phyloP scores from a whole-genome alignment of 2,329 filamentous ascomycete species.

The Fusarium anthophilum region DNA sequence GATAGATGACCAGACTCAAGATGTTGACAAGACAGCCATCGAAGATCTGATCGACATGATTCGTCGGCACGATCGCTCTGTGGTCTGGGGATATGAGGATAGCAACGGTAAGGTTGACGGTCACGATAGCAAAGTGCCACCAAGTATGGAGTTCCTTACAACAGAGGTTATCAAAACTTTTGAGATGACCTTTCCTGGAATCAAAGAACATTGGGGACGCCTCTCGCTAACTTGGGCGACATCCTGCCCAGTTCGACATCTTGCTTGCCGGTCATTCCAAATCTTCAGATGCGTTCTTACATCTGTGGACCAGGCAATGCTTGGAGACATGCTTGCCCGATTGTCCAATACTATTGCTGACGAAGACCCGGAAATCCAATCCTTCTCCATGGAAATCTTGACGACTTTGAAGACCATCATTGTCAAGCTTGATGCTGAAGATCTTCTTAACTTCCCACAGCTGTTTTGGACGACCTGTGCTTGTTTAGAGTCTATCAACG shows the following conservation, averaged over 20 bases:
- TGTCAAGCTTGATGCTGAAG: slow-evolving; percentile 79
- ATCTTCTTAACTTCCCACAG: slow-evolving; percentile 89
- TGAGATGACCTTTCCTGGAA: slow-evolving; percentile 81
- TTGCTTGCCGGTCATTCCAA: slow-evolving; percentile 97
- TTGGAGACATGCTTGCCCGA: slow-evolving; percentile 94
- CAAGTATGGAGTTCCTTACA: slow-evolving; percentile 87
- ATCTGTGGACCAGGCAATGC: slow-evolving; percentile 89
- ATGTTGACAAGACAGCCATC: slow-evolving; percentile 74
- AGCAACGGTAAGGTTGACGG: slow-evolving; percentile 82
- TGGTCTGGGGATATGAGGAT: slow-evolving; percentile 95
- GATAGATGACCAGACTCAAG: slow-evolving; percentile 75
- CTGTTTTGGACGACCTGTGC: slow-evolving; percentile 98
- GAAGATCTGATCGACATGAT: slow-evolving; percentile 90
- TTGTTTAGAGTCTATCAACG: slow-evolving; percentile 95
- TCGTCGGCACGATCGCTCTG: slow-evolving; percentile 81
- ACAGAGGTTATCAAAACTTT: slow-evolving; percentile 86
- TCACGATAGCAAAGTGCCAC: slow-evolving; percentile 81
- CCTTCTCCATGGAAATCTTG: slow-evolving; percentile 97
- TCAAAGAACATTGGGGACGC: slow-evolving; percentile 91
- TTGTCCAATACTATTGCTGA: slow-evolving; percentile 97
- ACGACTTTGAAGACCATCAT: slow-evolving; percentile 95
- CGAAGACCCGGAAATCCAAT: slow-evolving; percentile 92
- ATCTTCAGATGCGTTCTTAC: slow-evolving; percentile 95
- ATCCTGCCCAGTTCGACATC: slow-evolving; percentile 91
- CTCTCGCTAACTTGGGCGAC: slow-evolving; percentile 95